Evolutionary conservation across 805 yeast genomes (phyloP).

Genomic region (Kuraishia floccosa): DNA sequence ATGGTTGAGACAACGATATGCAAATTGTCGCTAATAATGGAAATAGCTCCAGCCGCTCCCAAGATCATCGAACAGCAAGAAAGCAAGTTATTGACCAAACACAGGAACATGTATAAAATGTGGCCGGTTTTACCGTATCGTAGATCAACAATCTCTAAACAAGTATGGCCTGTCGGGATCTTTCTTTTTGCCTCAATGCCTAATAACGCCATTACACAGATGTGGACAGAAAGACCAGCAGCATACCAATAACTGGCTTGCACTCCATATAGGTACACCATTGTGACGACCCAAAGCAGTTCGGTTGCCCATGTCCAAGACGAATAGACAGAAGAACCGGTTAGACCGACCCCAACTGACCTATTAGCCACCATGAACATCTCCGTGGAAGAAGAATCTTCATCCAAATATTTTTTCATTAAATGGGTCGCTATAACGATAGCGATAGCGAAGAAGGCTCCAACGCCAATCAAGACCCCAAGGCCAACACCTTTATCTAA

Average conservation of each 20-base stretch:
- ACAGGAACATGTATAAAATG: constrained; percentile 61
- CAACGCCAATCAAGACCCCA: no score
- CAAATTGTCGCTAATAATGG: constrained; percentile 68
- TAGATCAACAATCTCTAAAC: constrained; percentile 70
- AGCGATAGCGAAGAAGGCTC: no score
- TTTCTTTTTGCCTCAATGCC: constrained; percentile 83
- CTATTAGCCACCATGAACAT: no score
- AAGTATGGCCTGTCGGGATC: constrained; percentile 90
- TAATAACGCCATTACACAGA: constrained; percentile 72
- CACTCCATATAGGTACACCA: no score
- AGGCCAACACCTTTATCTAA: no score
- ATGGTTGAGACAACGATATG: constrained; percentile 73
- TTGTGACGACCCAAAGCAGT: no score
- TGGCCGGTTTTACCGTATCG: constrained; percentile 75
- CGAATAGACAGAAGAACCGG: no score
- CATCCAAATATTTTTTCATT: no score
- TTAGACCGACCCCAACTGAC: no score
- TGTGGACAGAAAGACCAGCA: constrained; percentile 85
- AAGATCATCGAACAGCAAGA: constrained; percentile 82
- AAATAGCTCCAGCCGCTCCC: constrained; percentile 70
- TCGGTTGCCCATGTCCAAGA: no score
- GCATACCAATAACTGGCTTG: constrained; percentile 84
- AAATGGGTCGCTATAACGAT: no score
- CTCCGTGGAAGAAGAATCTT: no score
- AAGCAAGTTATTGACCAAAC: constrained; percentile 75